These are phyloP conservation scores for Boletus sp. DNA, from an alignment of 768 basidiomycete genomes.

Conservation along the genomic window DNA sequence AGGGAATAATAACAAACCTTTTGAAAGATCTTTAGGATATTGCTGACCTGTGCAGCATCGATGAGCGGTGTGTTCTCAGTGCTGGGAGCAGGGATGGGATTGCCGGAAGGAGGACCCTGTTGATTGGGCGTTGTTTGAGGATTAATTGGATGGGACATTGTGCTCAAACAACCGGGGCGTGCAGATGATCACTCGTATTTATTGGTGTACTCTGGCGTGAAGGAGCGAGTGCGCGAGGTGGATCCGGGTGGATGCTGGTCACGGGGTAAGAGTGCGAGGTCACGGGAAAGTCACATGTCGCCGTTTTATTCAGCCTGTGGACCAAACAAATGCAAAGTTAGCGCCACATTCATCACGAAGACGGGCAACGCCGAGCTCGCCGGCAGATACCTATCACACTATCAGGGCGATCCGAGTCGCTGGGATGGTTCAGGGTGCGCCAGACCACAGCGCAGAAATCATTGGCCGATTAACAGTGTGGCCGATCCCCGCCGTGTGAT, in stretches of 20 bases:
- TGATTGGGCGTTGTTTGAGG: constrained; percentile 13
- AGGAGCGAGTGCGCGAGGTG: constrained; percentile 7
- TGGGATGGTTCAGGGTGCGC: too few species aligned
- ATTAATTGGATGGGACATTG: constrained; percentile 15
- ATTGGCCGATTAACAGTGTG: too few species aligned
- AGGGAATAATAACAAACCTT: constrained; percentile 45
- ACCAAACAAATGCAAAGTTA: constrained; percentile 34
- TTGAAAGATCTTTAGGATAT: constrained; percentile 55
- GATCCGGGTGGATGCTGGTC: constrained; percentile 33
- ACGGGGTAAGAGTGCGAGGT: constrained; percentile 41
- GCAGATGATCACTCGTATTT: background rate
- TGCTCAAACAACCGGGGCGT: background rate
- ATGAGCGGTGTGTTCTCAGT: constrained; percentile 25
- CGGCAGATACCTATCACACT: too few species aligned
- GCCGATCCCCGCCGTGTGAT: too few species aligned
- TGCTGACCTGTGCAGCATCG: constrained; percentile 58
- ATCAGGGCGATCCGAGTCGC: too few species aligned
- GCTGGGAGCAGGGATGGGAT: constrained; percentile 7
- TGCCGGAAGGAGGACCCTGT: constrained; percentile 9
- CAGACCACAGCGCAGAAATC: too few species aligned
- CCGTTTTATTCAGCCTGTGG: constrained; percentile 32
- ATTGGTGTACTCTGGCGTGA: background rate
- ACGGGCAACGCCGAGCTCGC: background rate
- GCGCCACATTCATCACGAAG: constrained; percentile 8
- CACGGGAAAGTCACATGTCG: constrained; percentile 44